Percentiles rank a stretch among this genome's conserved stretches.
These are phyloP conservation scores for Monascus purpureus DNA, from an alignment of 495 filamentous ascomycete species.

Conservation along the genomic window DNA sequence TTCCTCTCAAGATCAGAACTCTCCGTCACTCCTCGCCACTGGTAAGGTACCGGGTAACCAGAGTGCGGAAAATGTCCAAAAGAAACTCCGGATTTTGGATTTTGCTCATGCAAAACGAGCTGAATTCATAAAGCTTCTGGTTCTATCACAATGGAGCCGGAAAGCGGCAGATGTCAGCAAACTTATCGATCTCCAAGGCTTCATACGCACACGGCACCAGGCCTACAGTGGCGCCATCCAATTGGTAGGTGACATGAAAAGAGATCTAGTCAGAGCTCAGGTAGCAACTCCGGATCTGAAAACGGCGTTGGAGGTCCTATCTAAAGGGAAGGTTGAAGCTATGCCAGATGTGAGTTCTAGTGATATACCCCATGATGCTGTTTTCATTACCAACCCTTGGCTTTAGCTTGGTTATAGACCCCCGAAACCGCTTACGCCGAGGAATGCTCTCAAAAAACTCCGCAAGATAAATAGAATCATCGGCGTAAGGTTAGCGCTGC, in stretches of 20 bases:
- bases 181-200: slow-evolving; percentile 69
- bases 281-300: slow-evolving; percentile 79
- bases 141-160: slow-evolving; percentile 76
- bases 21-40: slow-evolving; percentile 19
- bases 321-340: slow-evolving; percentile 56
- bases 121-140: slow-evolving; percentile 79
- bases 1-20: slow-evolving; percentile 21
- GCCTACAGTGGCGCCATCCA: slow-evolving; percentile 42
- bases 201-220: slow-evolving; percentile 46
- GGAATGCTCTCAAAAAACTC: slow-evolving; percentile 51
- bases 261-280: slow-evolving; percentile 45
- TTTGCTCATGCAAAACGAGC: slow-evolving; percentile 51
- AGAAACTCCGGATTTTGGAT: slow-evolving; percentile 64
- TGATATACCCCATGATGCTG: neutral
- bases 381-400: slow-evolving; percentile 13
- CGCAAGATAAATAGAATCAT: slow-evolving; percentile 73
- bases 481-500: slow-evolving; percentile 61
- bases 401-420: slow-evolving; percentile 60
- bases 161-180: slow-evolving; percentile 62
- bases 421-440: slow-evolving; percentile 51
- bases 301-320: slow-evolving; percentile 75
- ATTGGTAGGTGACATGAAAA: slow-evolving; percentile 54
- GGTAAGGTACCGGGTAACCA: slow-evolving; percentile 44
- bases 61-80: slow-evolving; percentile 53
- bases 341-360: slow-evolving; percentile 54